These are phyloP conservation scores for Yarrowia sp. DNA, from an alignment of 805 yeast species.

Conservation along the genomic window DNA sequence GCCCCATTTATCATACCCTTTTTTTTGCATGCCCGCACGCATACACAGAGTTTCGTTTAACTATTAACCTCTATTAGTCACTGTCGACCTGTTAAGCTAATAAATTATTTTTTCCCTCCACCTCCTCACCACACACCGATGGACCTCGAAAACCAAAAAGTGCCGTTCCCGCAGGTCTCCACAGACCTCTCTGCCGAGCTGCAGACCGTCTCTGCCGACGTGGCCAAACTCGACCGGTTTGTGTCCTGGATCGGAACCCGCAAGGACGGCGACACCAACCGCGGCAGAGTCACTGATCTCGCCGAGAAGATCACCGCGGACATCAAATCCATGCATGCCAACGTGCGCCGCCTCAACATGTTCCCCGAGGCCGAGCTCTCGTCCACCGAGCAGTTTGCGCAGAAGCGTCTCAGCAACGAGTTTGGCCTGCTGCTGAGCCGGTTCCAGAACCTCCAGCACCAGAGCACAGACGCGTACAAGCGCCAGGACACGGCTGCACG, in stretches of 20 bases:
- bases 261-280: slow-evolving; percentile 22
- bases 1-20: not conserved
- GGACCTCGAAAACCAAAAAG: slow-evolving; percentile 22
- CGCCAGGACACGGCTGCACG: slow-evolving; percentile 19
- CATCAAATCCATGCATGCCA: slow-evolving; percentile 28
- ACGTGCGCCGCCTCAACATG: slow-evolving; percentile 14
- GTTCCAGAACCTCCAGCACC: slow-evolving; percentile 45
- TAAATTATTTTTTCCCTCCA: not conserved
- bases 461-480: slow-evolving; percentile 51
- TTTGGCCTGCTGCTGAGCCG: slow-evolving; percentile 51
- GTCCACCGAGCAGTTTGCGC: slow-evolving; percentile 41
- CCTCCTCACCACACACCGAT: not conserved
- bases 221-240: slow-evolving; percentile 23
- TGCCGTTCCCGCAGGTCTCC: slow-evolving; percentile 11
- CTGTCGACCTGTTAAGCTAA: not conserved
- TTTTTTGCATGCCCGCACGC: not conserved
- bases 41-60: not conserved
- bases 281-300: slow-evolving; percentile 27
- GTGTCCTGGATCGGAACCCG: slow-evolving; percentile 26
- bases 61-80: slow-evolving; percentile 7
- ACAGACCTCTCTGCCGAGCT: slow-evolving; percentile 12
- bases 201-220: slow-evolving; percentile 8
- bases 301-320: slow-evolving; percentile 29
- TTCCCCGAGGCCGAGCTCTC: slow-evolving; percentile 25
- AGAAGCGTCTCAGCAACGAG: slow-evolving; percentile 56